Evolutionary conservation across 2,329 filamentous ascomycete species (phyloP).

Genomic region (Talaromyces funiculosus): DNA sequence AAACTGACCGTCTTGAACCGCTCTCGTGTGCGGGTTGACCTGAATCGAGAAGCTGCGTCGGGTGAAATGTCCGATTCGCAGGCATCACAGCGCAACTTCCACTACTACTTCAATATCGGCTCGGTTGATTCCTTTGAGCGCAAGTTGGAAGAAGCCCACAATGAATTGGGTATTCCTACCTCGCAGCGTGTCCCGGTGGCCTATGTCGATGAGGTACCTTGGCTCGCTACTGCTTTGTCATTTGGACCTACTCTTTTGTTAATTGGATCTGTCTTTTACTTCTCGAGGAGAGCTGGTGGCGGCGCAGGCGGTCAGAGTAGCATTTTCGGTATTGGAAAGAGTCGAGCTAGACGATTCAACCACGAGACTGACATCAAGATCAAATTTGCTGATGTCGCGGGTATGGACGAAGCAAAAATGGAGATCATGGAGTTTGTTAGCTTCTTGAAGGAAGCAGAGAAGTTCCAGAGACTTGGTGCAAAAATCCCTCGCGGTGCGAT

Average conservation of each 20-base stretch:
- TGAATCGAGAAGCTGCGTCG: conserved; percentile 68
- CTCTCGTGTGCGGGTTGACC: conserved; percentile 70
- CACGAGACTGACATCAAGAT: conserved; percentile 94
- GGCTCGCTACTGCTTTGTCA: conserved; percentile 65
- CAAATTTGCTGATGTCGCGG: conserved; percentile 94
- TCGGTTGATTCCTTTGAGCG: conserved; percentile 90
- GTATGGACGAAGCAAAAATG: conserved; percentile 95
- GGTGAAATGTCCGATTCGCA: conserved; percentile 70
- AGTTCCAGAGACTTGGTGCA: conserved; percentile 88
- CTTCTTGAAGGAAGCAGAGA: conserved; percentile 88
- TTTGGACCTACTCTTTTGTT: conserved; percentile 86
- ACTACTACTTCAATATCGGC: conserved; percentile 93
- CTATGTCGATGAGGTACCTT: conserved; percentile 71
- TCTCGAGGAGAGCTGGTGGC: conserved; percentile 68
- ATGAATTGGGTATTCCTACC: conserved; percentile 76
- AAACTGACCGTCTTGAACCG: conserved; percentile 78
- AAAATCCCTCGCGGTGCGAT: conserved; percentile 98
- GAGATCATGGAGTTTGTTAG: conserved; percentile 99
- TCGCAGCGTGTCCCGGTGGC: conserved; percentile 89
- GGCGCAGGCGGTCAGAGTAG: conserved; percentile 63
- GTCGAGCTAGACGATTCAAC: conserved; percentile 93
- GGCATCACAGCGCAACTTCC: conserved; percentile 62
- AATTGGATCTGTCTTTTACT: conserved; percentile 74
- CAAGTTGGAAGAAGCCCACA: conserved; percentile 79
- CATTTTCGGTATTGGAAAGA: conserved; percentile 94